Evolutionary conservation across 2,329 filamentous ascomycete genomes (phyloP), one percentile per base, ranked within the genome.

Genomic region (Niveomyces coronatus): DNA sequence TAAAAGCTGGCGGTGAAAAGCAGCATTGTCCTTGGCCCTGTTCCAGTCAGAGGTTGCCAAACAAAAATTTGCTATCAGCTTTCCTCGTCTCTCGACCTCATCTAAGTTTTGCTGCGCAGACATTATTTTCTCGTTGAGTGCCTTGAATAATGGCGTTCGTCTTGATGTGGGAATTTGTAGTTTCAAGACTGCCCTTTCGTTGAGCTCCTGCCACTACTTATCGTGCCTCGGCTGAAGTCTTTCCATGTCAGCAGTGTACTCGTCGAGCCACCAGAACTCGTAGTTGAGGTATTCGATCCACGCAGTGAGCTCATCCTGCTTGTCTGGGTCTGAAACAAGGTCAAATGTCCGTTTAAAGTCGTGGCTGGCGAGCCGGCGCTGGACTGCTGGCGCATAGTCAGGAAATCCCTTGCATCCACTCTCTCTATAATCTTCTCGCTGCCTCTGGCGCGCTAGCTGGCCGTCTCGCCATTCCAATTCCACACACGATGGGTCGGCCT

Each of bases 221-320:
- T 60, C 50, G 31, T 54, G 48, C 2, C 41, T 23, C 30, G 37
- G 44, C 43, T 53, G 41, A 9, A 43, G 41, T 4, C 44, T 40
- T 35, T 54, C 42, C 11, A 51, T 35, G 7, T 29, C 15, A 11
- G 29, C 38, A 3, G 33, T 42, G n/a, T 30, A 23, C 18, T 16
- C 26, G 16, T 51, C 47, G 24, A 49, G 40, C 40, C 44, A 50
- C 47, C 47, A 49, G 32, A 49, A 48, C 39, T 54, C 47, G 39
- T 42, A 62, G 34, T 44, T 46, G 19, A 62, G 49, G 43, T 57
- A 63, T 41, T 63, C 60, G 34, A 61, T 57, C 58, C 57, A 62
- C 15, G 52, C 61, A 20, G 53, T 51, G 18, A 60, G 41, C 39
- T 52, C 47, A 31, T 57, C 53, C 36, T 62, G 53, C 5, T 47